phyloP scores from a whole-genome alignment of 176 grass and related monocot species.

The Bromus sterilis region DNA sequence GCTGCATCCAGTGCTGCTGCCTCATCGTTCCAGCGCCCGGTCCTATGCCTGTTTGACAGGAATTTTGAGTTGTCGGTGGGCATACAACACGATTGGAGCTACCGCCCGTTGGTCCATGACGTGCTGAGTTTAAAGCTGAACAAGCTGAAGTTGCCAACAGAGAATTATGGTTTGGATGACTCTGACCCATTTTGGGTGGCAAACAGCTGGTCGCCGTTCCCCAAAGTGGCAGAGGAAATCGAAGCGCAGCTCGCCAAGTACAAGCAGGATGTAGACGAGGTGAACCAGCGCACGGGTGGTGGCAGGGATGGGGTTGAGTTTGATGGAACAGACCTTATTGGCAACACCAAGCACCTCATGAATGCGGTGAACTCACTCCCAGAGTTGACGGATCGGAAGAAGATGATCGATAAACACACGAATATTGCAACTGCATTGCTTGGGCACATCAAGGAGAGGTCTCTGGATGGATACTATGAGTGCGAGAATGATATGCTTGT shows the following conservation, averaged over 20 bases:
- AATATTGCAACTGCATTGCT: conserved; percentile 84
- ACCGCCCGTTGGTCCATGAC: conserved; percentile 80
- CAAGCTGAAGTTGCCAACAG: conserved; percentile 35
- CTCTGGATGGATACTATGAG: conserved; percentile 69
- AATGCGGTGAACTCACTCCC: conserved; percentile 90
- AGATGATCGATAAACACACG: conserved; percentile 92
- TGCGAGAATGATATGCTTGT: conserved; percentile 82
- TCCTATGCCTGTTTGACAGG: conserved; percentile 76
- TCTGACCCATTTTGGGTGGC: conserved; percentile 79
- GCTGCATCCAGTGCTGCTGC: conserved; percentile 24
- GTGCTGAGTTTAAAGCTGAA: conserved; percentile 79
- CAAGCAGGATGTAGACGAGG: conserved; percentile 94
- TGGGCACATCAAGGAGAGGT: conserved; percentile 83
- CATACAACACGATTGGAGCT: conserved; percentile 93
- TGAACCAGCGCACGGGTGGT: conserved; percentile 74
- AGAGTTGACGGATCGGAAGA: conserved; percentile 81
- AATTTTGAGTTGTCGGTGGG: conserved; percentile 77
- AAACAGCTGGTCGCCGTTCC: conserved; percentile 84
- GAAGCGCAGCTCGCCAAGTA: conserved; percentile 72
- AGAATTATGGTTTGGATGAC: conserved; percentile 85
- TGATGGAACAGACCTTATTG: conserved; percentile 85
- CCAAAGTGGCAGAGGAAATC: conserved; percentile 83
- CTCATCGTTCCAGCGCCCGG: conserved; percentile 68
- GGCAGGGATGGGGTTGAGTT: conserved; percentile 74
- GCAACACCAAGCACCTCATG: conserved; percentile 91